These are phyloP conservation scores for Chernovozyma aurita DNA, from an alignment of 1,139 yeast species.

Conservation along the genomic window DNA sequence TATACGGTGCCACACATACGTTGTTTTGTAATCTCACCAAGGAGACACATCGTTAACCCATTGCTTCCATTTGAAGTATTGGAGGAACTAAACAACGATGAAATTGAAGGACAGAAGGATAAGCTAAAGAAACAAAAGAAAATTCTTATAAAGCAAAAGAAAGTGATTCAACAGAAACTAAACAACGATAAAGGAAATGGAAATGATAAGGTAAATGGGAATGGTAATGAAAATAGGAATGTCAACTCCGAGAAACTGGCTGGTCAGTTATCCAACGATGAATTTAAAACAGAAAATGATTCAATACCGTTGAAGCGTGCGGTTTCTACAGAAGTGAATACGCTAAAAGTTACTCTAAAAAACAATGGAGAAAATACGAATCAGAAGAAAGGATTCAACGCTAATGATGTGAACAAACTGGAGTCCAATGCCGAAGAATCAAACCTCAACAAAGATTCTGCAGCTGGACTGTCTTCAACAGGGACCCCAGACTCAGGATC, in stretches of 20 bases:
- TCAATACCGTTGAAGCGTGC: slow-evolving; percentile 14
- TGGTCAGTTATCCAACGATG: slow-evolving; percentile 3
- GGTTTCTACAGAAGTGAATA: slow-evolving; percentile 10
- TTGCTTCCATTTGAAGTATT: slow-evolving; percentile 29
- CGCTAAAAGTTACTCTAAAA: slow-evolving; percentile 5
- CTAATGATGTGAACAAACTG: too few relatives aligned
- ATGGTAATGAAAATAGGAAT: slow-evolving; percentile 1
- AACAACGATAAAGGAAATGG: slow-evolving; percentile 9
- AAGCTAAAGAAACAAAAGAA: slow-evolving; percentile 23
- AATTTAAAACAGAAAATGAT: slow-evolving; percentile 13
- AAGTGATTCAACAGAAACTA: slow-evolving; percentile 11
- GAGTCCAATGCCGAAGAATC: too few relatives aligned
- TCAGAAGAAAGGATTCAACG: too few relatives aligned
- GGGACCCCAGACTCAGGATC: too few relatives aligned
- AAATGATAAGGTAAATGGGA: slow-evolving; percentile 10
- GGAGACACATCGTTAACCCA: slow-evolving; percentile 18
- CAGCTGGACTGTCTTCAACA: too few relatives aligned
- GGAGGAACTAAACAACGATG: slow-evolving; percentile 28
- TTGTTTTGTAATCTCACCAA: too few relatives aligned
- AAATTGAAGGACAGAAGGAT: slow-evolving; percentile 24
- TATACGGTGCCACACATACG: too few relatives aligned
- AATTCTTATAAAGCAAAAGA: slow-evolving; percentile 18
- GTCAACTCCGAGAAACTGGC: neutral
- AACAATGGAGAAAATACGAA: too few relatives aligned
- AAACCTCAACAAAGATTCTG: too few relatives aligned